Base-by-base conservation (phyloP, 2,329 filamentous ascomycete species). In the Xylariaceae sp. region DNA sequence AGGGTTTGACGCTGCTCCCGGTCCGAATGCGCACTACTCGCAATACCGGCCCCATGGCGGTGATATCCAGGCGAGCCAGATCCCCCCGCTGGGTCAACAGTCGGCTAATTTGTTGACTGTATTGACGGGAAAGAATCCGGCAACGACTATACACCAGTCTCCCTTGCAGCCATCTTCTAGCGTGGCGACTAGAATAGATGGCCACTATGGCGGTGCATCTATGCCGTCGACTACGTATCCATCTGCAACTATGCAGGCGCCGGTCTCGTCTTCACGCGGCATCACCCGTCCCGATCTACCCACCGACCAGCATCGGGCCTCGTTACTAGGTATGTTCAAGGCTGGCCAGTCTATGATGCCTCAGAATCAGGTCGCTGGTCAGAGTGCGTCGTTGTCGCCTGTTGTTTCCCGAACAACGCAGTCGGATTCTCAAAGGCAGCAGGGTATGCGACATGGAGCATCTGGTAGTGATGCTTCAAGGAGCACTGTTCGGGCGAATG, bases 261-360 rank as follows among this genome's bases (percentile, higher is more conserved):
- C 64, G 34, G 60, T 56, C 7, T 56, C 56, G 1, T 59, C 64
- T 49, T 60, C 62, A n/a, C 47, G 58, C 17, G 61, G 62, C 7
- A 55, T 41, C 39, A 51, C 51, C 34, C 66, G 58, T 7, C 60
- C 61, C 17, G 15, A 52, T 5, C 61, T 53, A 4, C 68, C 67
- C 8, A 70, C 74, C 34, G 74, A 76, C 51, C 68, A 71, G 41
- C 81, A 84, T 62, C 78, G 80, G 18, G 78, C 75, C 15, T 74
- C 78, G 6, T 71, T 84, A 17, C 72, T 84, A 11, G 78, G 75
- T 18, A 82, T 84, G 74, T 83, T 85, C 71, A 83, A 81, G 61
- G 77, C 77, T 62, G 64, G 70, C 9, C 70, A 69, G 34, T 59
- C 71, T 2, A 60, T 64, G 2, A 65, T 69, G 13, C 65, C 71